These are phyloP conservation scores for Monosporascus sp. DNA, from an alignment of 2,329 filamentous ascomycete species.

Conservation along the genomic window DNA sequence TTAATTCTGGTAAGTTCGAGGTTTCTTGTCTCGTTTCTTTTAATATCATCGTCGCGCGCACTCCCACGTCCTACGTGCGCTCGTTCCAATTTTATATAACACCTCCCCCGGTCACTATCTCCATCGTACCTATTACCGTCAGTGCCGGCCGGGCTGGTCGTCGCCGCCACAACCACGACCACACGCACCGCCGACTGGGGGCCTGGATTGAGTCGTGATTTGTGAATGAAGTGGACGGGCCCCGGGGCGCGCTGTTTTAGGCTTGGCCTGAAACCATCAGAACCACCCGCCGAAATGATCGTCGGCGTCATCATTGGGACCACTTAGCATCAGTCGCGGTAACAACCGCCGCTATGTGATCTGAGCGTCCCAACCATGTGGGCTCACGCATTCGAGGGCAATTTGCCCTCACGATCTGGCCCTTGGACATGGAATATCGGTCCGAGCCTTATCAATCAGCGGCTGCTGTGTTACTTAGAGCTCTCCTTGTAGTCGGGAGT, in stretches of 20 bases:
- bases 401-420: too few relatives aligned
- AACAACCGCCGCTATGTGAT: background rate
- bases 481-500: too few relatives aligned
- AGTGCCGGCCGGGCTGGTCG: background rate
- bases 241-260: background rate
- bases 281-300: slow-evolving; percentile 8
- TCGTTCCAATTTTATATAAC: background rate
- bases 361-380: background rate
- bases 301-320: slow-evolving; percentile 11
- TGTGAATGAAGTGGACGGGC: background rate
- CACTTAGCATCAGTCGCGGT: background rate
- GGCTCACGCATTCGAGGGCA: background rate
- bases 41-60: background rate
- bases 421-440: too few relatives aligned
- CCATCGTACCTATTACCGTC: background rate
- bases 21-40: slow-evolving; percentile 8
- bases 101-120: background rate
- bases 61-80: background rate
- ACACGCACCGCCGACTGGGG: background rate
- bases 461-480: too few relatives aligned
- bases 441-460: too few relatives aligned
- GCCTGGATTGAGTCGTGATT: background rate
- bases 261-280: background rate
- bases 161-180: background rate
- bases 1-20: slow-evolving; percentile 54